Evolutionary conservation across 73 alveolate species (phyloP).

Genomic region (Paramecium biaurelia): DNA sequence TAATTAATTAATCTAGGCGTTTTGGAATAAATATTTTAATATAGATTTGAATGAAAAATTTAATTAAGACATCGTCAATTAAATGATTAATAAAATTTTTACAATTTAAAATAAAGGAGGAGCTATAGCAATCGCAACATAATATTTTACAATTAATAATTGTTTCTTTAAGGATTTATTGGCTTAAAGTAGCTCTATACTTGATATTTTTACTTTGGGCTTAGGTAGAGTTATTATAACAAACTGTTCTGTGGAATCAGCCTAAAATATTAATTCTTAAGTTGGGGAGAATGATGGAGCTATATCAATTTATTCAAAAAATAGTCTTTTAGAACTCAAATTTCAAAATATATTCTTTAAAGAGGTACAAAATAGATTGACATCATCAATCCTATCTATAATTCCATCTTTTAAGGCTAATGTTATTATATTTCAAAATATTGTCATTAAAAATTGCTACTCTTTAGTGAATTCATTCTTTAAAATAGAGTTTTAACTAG

Average conservation of each 20-base stretch:
- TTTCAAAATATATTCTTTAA: not conserved
- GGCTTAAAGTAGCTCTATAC: not conserved
- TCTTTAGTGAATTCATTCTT: not conserved
- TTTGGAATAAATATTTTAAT: not conserved
- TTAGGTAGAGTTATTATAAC: not conserved
- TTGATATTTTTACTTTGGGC: not conserved
- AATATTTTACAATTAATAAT: not conserved
- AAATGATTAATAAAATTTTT: not conserved
- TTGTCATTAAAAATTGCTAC: not conserved
- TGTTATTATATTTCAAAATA: not conserved
- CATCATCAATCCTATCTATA: not conserved
- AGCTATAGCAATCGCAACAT: not conserved
- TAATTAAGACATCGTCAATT: not conserved
- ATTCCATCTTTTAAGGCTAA: not conserved
- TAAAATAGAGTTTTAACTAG: not conserved
- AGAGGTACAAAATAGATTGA: not conserved
- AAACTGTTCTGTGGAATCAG: not conserved
- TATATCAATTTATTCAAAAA: not conserved
- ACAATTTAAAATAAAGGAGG: not conserved
- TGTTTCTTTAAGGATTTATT: not conserved
- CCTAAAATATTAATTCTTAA: not conserved
- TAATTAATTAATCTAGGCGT: not conserved
- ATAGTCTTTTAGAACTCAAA: not conserved
- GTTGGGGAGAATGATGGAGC: not conserved
- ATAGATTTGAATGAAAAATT: not conserved